Percentiles rank a stretch among this genome's conserved stretches.
phyloP scores from a whole-genome alignment of 805 yeast genomes.

The Saturnispora diversa region DNA sequence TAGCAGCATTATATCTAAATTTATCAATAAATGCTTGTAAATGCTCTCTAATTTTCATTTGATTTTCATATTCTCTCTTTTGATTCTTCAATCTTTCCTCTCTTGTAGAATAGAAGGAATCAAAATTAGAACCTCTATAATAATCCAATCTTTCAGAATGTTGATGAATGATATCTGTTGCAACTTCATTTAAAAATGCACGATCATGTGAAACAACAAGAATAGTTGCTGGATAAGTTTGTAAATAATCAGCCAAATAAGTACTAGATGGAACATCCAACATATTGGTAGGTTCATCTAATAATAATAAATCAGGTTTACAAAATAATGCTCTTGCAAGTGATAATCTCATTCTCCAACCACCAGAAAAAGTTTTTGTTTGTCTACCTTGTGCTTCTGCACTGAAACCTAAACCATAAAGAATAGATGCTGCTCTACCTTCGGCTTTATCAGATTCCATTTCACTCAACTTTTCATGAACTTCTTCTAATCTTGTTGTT shows the following conservation, averaged over 20 bases:
- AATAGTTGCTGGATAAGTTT: constrained; percentile 85
- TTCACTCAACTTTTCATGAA: constrained; percentile 74
- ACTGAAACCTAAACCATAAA: constrained; percentile 90
- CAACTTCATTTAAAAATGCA: constrained; percentile 93
- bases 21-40: constrained; percentile 92
- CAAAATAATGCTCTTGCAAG: constrained; percentile 96
- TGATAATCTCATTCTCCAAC: constrained; percentile 99
- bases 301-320: constrained; percentile 83
- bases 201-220: constrained; percentile 97
- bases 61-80: constrained; percentile 91
- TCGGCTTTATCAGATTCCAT: constrained; percentile 98
- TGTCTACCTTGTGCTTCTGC: constrained; percentile 74
- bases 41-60: constrained; percentile 92
- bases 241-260: constrained; percentile 81
- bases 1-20: constrained; percentile 95
- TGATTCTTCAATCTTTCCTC: constrained; percentile 94
- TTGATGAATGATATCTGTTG: constrained; percentile 96
- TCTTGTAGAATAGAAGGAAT: constrained; percentile 82
- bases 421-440: constrained; percentile 89
- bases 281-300: constrained; percentile 99
- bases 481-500: constrained; percentile 67
- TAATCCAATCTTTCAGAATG: constrained; percentile 96
- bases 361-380: constrained; percentile 94
- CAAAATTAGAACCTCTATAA: constrained; percentile 90
- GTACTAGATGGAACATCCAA: constrained; percentile 99